Evolutionary conservation across 768 basidiomycete species (phyloP).

Genomic region (Lactarius pseudohatsudake): DNA sequence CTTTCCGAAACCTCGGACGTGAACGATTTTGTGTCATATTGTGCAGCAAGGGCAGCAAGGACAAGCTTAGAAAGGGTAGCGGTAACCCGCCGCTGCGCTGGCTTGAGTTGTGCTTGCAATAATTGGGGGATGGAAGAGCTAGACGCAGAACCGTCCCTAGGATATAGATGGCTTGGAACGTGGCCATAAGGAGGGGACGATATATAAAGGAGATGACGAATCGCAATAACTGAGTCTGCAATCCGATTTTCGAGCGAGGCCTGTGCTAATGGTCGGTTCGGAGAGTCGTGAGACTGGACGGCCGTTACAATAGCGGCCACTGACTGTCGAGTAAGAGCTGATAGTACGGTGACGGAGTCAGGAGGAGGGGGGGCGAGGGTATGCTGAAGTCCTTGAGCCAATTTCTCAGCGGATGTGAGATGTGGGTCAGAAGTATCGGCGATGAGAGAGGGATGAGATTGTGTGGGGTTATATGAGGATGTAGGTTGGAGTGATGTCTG

Average conservation of each 20-base stretch:
- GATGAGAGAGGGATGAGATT: background rate
- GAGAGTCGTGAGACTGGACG: conserved; percentile 47
- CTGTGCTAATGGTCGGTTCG: conserved; percentile 55
- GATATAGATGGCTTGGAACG: conserved; percentile 44
- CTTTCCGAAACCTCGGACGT: conserved; percentile 63
- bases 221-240: conserved; percentile 60
- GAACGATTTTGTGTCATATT: conserved; percentile 70
- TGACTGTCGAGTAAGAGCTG: conserved; percentile 54
- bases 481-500: conserved; percentile 1
- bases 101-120: conserved; percentile 58
- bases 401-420: conserved; percentile 64
- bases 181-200: conserved; percentile 60
- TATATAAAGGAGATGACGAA: conserved; percentile 74
- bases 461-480: conserved; percentile 4
- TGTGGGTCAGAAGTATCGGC: conserved; percentile 36
- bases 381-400: conserved; percentile 65
- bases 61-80: conserved; percentile 88
- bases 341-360: conserved; percentile 60
- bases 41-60: conserved; percentile 85
- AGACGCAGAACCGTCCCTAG: conserved; percentile 11
- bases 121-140: conserved; percentile 40
- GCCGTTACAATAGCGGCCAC: conserved; percentile 65
- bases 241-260: conserved; percentile 63
- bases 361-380: conserved; percentile 56
- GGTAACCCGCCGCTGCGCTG: conserved; percentile 81